These are phyloP conservation scores for Candida labiduridarum DNA, from an alignment of 1,139 yeast species.

Conservation along the genomic window DNA sequence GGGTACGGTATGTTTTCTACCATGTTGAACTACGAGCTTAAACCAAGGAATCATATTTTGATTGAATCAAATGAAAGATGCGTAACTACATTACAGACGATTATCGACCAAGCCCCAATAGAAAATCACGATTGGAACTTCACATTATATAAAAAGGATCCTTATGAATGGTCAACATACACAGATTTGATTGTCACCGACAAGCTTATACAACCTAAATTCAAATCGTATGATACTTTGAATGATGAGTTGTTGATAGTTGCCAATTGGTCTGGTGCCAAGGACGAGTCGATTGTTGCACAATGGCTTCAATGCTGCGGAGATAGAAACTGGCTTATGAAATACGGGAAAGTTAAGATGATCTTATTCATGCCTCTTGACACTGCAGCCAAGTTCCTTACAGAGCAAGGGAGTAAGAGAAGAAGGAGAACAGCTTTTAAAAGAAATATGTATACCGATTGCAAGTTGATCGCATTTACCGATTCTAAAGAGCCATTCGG, in stretches of 20 bases:
- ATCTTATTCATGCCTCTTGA: conserved; percentile 60
- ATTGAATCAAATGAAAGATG: conserved; percentile 54
- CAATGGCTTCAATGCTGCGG: conserved; percentile 77
- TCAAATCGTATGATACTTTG: conserved; percentile 43
- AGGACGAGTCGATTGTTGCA: conserved; percentile 69
- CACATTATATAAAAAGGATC: conserved; percentile 42
- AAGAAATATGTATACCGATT: conserved; percentile 59
- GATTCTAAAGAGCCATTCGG: conserved; percentile 30
- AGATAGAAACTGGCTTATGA: conserved; percentile 73
- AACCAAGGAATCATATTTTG: conserved; percentile 63
- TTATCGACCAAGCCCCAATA: conserved; percentile 27
- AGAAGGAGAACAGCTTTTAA: conserved; percentile 64
- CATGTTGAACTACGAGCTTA: conserved; percentile 55
- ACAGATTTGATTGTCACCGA: conserved; percentile 43
- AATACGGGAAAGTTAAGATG: conserved; percentile 74
- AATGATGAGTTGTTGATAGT: conserved; percentile 65
- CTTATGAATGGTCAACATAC: conserved; percentile 69
- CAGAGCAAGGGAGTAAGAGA: conserved; percentile 45
- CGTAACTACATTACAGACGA: conserved; percentile 15
- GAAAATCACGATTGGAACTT: conserved; percentile 29
- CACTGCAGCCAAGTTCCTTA: conserved; percentile 64
- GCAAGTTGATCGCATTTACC: conserved; percentile 52
- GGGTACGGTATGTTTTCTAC: conserved; percentile 55
- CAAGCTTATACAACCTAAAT: conserved; percentile 37
- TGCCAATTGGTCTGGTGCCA: conserved; percentile 59